Base-by-base conservation (phyloP, 495 filamentous ascomycete genomes). In the Aspergillus mulundensis region DNA sequence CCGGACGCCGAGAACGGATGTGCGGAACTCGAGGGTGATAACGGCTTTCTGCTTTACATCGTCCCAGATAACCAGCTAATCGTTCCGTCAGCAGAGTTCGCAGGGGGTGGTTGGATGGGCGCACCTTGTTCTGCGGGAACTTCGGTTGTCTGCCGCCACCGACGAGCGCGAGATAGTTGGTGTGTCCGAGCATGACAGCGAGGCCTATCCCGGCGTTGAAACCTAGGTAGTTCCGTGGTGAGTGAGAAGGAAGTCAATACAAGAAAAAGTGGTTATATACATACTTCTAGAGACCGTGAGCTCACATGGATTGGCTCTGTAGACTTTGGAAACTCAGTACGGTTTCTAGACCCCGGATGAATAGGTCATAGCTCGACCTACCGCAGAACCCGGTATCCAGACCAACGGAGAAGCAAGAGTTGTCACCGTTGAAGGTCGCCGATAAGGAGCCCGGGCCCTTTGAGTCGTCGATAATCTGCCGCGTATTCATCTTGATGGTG, bases 81-180 rank as follows among this genome's bases (percentile, higher is more conserved):
- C 12, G 14, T 56, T 59, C 49, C 10, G 50, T 54, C n/a, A 59
- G 40, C 41, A 42, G 49, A 47, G 51, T 5, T 7, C 32, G n/a
- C 18, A 23, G 18, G n/a, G 21, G 20, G 1, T 19, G 7, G 21
- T 3, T 39, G 18, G 16, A 11, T 14, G 23, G 57, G 58, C 74
- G 65, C 62, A 87, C 91, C 74, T 95, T 96, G 74, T 95, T 95
- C 59, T 85, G 83, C 0, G 90, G 85, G 62, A 90, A 94, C 61
- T 93, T 93, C 41, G 92, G 91, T 56, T 86, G 83, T 60, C 80
- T 87, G 38, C 94, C 93, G 53, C 94, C 94, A 52, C 93, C 91
- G 24, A 96, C 90, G 24, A 96, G 83, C 19, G 89, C 94, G 20
- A 97, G 76, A 66, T 88, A 95, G 70, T 92, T 94, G 47, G 88